phyloP scores from a whole-genome alignment of 106 monocot genomes.

The Allium cepa region DNA sequence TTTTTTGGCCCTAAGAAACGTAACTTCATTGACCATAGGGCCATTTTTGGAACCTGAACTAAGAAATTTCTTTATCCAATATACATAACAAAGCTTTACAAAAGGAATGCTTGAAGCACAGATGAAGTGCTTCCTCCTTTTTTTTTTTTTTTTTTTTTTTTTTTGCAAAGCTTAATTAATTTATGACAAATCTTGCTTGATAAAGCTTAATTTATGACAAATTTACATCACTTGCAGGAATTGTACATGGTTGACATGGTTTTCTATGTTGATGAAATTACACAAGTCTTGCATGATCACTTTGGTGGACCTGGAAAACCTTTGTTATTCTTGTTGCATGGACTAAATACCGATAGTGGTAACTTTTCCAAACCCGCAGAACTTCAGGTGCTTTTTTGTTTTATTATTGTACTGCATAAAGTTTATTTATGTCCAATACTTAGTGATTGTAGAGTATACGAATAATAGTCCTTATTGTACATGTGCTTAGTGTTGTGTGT shows the following conservation, averaged over 20 bases:
- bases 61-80: not conserved
- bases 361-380: conserved; percentile 87
- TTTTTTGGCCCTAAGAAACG: no score
- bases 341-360: conserved; percentile 81
- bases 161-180: no score
- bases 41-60: not conserved
- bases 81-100: no score
- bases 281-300: conserved; percentile 37
- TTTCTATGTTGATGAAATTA: conserved; percentile 85
- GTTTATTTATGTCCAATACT: not conserved
- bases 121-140: not conserved
- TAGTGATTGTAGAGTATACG: no score
- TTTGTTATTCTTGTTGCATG: conserved; percentile 75
- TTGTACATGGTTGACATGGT: conserved; percentile 78
- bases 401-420: not conserved
- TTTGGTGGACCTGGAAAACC: conserved; percentile 38
- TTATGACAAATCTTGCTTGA: not conserved
- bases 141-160: no score
- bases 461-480: no score
- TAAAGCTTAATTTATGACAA: not conserved
- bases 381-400: conserved; percentile 44
- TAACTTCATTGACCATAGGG: no score
- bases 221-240: conserved; percentile 43
- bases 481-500: no score
- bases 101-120: no score